Base-by-base conservation (phyloP, 129 eudicot species). In the Flaveria ramosissima region DNA sequence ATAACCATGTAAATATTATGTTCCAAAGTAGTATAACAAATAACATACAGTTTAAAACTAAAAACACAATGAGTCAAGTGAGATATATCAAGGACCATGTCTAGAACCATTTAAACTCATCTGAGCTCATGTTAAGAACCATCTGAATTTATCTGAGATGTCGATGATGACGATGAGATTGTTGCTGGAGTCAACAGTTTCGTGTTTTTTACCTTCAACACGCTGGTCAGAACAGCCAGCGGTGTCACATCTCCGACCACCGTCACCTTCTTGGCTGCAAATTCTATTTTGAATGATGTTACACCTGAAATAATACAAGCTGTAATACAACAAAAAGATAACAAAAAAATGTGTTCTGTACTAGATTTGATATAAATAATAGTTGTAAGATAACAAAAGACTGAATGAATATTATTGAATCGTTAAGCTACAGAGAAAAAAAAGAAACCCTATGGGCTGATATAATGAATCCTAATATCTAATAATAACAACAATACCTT, bases 171-270 rank as follows among this genome's bases (percentile, higher is more conserved):
- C 20, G 85, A 80, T 36, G 92, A 45, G 32, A 73, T 69, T n/a
- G 86, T 48, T 48, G 89, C 64, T n/a, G 90, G 97, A 19, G 91
- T 75, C 86, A 88, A 81, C 2, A 92, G 64, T 67, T 88, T 89
- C 1, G 97, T 93, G 68, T 88, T 89, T 73, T 92, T 90, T 43
- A 90, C 96, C 84, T 90, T 88, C 23, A 91, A 84, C 77, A 87
- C 86, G 32, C 85, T 87, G 0, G 85, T 84, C 7, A 92, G 87
- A 47, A 91, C 96, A 16, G 81, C 83, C 41, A 84, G 83, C 19
- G 98, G 97, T 0, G 97, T 91, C 50, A 93, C 89, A 50, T 93
- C 89, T 46, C 98, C 98, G 3, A 83, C 80, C 36, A 93, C 93
- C 12, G 96, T 93, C 64, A 93, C 88, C 80, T 87, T 93, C 80